phyloP scores from a whole-genome alignment of 1,284 basidiomycete genomes.

The Melanopsichium pennsylvanicum region DNA sequence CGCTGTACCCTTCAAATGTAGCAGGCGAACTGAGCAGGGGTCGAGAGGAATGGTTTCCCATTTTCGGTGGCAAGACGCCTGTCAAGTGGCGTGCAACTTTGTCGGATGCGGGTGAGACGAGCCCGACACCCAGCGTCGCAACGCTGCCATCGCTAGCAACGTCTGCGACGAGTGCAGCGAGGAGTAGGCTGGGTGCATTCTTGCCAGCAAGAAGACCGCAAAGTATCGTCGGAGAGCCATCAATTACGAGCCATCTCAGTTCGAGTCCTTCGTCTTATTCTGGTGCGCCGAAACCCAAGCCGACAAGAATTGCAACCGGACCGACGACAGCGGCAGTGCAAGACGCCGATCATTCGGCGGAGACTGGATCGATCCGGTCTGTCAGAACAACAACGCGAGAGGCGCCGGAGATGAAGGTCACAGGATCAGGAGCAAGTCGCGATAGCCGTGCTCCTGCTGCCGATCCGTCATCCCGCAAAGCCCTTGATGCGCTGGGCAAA shows the following conservation, averaged over 20 bases:
- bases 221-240: constrained; percentile 39
- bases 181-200: constrained; percentile 57
- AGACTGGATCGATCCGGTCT: constrained; percentile 37
- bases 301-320: constrained; percentile 9
- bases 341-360: constrained; percentile 18
- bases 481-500: constrained; percentile 60
- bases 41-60: constrained; percentile 77
- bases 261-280: constrained; percentile 37
- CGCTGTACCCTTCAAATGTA: constrained; percentile 82
- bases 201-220: constrained; percentile 36
- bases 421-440: constrained; percentile 20
- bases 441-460: constrained; percentile 16
- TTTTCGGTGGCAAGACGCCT: constrained; percentile 79
- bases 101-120: constrained; percentile 13
- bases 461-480: constrained; percentile 24
- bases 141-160: constrained; percentile 22
- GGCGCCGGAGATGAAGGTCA: constrained; percentile 33
- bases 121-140: constrained; percentile 23
- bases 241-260: constrained; percentile 16
- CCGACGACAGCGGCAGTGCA: constrained; percentile 2
- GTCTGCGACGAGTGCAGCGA: constrained; percentile 17
- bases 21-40: constrained; percentile 80
- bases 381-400: constrained; percentile 25
- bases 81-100: constrained; percentile 8
- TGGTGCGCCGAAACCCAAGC: constrained; percentile 20